These are phyloP conservation scores for Chaetothyriales sp. DNA, from an alignment of 2,329 filamentous ascomycete genomes.

Conservation along the genomic window DNA sequence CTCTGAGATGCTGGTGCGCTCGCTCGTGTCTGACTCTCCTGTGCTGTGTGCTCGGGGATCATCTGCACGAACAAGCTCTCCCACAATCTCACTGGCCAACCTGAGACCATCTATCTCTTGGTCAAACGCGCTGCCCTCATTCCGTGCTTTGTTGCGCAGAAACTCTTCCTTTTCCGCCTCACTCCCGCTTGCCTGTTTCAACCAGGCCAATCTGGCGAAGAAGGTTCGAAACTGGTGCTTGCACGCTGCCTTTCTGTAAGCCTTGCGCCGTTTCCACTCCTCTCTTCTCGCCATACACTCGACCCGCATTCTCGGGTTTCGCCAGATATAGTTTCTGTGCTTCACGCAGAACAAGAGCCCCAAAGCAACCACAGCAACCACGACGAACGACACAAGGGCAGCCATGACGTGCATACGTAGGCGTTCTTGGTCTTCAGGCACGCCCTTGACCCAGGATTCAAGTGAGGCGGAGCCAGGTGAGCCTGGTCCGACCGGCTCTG, in stretches of 20 bases:
- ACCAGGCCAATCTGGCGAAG: constrained; percentile 35
- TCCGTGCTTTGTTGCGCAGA: constrained; percentile 33
- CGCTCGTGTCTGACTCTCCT: constrained; percentile 12
- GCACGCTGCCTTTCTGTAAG: constrained; percentile 41
- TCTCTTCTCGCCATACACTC: constrained; percentile 42
- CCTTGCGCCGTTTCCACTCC: constrained; percentile 38
- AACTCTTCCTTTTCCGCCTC: constrained; percentile 34
- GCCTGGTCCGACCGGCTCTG: too few relatives aligned
- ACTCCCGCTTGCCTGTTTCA: constrained; percentile 20
- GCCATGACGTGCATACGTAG: constrained; percentile 3
- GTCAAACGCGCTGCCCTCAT: constrained; percentile 34
- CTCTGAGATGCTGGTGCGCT: constrained; percentile 9
- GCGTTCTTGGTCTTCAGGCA: background rate
- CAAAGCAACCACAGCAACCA: constrained; percentile 28
- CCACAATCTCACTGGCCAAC: constrained; percentile 40
- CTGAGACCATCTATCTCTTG: constrained; percentile 39
- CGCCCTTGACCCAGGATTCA: background rate
- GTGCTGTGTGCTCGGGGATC: constrained; percentile 18
- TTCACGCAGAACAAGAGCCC: constrained; percentile 33
- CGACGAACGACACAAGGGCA: constrained; percentile 26
- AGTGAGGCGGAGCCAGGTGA: background rate
- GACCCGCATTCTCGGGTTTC: constrained; percentile 36
- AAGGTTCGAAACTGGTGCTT: constrained; percentile 38
- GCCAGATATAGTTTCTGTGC: constrained; percentile 29
- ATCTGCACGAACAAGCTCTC: constrained; percentile 32